Evolutionary conservation across 768 basidiomycete species (phyloP).

Genomic region (Mycena epipterygia): DNA sequence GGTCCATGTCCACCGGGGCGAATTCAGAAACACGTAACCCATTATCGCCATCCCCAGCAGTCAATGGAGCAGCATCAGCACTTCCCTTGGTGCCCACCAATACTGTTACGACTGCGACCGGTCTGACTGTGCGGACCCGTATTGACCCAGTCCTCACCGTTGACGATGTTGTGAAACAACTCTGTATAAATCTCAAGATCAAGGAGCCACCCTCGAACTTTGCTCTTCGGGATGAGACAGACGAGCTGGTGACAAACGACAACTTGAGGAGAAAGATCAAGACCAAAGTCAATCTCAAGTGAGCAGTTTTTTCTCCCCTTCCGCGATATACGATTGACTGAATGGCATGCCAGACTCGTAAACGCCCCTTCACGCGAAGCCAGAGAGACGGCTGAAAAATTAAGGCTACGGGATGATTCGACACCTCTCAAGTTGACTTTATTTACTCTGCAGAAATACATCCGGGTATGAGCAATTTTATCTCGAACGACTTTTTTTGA

Average conservation of each 20-base stretch:
- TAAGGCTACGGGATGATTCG: conserved; percentile 70
- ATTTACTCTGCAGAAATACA: conserved; percentile 85
- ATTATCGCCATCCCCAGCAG: conserved; percentile 46
- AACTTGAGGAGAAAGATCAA: conserved; percentile 88
- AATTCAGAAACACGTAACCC: conserved; percentile 49
- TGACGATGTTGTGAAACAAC: conserved; percentile 86
- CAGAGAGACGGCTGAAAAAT: conserved; percentile 79
- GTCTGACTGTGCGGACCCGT: conserved; percentile 81
- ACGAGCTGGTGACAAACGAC: conserved; percentile 89
- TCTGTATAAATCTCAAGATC: conserved; percentile 86
- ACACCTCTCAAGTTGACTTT: conserved; percentile 72
- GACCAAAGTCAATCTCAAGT: conserved; percentile 85
- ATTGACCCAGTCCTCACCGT: conserved; percentile 89
- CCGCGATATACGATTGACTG: conserved; percentile 8
- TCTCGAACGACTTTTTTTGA: background rate
- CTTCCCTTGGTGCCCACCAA: conserved; percentile 82
- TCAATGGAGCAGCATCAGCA: conserved; percentile 55
- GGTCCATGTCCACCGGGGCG: conserved; percentile 47
- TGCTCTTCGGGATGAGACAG: conserved; percentile 85
- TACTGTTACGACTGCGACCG: conserved; percentile 83
- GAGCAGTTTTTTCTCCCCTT: conserved; percentile 39
- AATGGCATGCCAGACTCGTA: conserved; percentile 69
- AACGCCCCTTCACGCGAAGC: conserved; percentile 87
- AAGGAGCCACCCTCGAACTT: conserved; percentile 79
- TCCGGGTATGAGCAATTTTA: conserved; percentile 64